These are phyloP conservation scores for Penstemon newberryi DNA, from an alignment of 257 asterid species.

Conservation along the genomic window DNA sequence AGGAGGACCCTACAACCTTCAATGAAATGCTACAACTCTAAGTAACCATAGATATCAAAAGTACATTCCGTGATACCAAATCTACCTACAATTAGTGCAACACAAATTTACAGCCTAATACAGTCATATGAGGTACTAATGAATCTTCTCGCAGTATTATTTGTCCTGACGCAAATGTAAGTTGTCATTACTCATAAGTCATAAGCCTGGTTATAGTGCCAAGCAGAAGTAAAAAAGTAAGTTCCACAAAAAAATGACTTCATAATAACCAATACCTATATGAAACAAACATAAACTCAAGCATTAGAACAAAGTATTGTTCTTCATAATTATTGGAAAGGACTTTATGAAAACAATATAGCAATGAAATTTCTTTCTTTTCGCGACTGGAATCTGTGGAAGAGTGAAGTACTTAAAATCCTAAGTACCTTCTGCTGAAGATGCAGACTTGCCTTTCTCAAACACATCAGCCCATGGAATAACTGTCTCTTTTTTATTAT, in stretches of 20 bases:
- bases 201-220: neutral
- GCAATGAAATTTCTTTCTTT: no score
- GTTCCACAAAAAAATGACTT: constrained; percentile 8
- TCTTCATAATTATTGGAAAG: constrained; percentile 1
- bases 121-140: neutral
- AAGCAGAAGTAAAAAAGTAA: neutral
- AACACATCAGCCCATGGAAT: constrained; percentile 84
- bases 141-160: neutral
- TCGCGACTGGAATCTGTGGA: neutral
- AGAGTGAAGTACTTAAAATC: constrained; percentile 17
- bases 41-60: constrained; percentile 7
- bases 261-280: neutral
- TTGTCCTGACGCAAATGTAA: constrained; percentile 5
- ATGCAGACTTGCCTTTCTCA: constrained; percentile 45
- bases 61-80: no score
- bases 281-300: constrained; percentile 12
- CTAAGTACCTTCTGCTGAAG: constrained; percentile 47
- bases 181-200: constrained; percentile 2
- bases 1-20: neutral
- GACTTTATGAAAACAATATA: constrained; percentile 12
- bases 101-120: constrained; percentile 1
- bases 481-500: constrained; percentile 60
- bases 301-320: constrained; percentile 4
- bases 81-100: no score
- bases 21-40: neutral